phyloP scores from a whole-genome alignment of 2,329 filamentous ascomycete genomes.

The Aspergillus aculeatinus region DNA sequence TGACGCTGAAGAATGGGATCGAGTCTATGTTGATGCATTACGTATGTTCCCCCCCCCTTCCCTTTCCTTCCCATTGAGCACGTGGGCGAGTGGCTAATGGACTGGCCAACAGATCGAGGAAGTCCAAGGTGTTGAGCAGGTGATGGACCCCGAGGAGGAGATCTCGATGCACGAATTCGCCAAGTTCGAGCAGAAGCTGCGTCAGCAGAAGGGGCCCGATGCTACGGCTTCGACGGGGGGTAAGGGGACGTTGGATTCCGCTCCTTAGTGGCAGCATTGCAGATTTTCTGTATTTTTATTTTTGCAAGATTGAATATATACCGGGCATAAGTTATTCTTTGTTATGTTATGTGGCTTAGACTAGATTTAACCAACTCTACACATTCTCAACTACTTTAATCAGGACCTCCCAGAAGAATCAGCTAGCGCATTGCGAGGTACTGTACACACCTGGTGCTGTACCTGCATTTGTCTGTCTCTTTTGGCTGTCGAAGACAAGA shows the following conservation, averaged over 20 bases:
- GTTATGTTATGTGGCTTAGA: no score
- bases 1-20: conserved; percentile 95
- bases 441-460: no score
- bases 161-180: conserved; percentile 83
- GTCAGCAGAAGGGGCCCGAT: conserved; percentile 55
- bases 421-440: no score
- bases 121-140: conserved; percentile 87
- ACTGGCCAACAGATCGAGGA: conserved; percentile 72
- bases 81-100: conserved; percentile 1
- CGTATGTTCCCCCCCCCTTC: conserved; percentile 54
- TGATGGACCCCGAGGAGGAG: conserved; percentile 89
- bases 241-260: conserved; percentile 55
- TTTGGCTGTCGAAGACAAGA: no score
- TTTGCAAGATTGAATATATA: conserved; percentile 7
- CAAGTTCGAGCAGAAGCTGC: conserved; percentile 86
- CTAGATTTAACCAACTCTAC: no score
- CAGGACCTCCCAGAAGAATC: no score
- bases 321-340: neutral
- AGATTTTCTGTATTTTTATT: conserved; percentile 2
- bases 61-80: no score
- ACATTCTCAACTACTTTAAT: no score
- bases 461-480: no score
- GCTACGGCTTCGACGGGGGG: conserved; percentile 52
- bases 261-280: conserved; percentile 20
- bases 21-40: conserved; percentile 99